Evolutionary conservation across 1,284 basidiomycete genomes (phyloP).

Genomic region (Ustilago shanxiensis): DNA sequence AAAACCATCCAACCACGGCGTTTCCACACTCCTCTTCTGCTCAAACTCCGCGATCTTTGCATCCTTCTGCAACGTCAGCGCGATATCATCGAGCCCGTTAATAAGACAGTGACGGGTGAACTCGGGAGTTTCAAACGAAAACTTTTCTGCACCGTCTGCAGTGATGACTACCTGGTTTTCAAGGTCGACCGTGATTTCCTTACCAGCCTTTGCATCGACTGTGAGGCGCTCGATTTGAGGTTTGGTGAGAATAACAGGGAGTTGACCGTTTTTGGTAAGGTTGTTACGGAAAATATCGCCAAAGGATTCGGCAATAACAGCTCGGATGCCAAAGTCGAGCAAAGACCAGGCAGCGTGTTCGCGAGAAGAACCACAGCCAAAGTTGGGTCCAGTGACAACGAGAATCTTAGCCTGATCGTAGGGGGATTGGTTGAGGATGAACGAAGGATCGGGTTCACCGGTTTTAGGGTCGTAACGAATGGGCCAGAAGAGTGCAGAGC

Average conservation of each 20-base stretch:
- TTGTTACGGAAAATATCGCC: slow-evolving; percentile 68
- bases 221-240: slow-evolving; percentile 58
- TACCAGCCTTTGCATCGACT: slow-evolving; percentile 61
- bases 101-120: slow-evolving; percentile 66
- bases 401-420: slow-evolving; percentile 63
- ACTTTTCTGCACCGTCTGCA: slow-evolving; percentile 55
- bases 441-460: slow-evolving; percentile 56
- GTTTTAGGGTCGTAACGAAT: slow-evolving; percentile 66
- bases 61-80: slow-evolving; percentile 64
- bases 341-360: slow-evolving; percentile 69
- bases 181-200: slow-evolving; percentile 63
- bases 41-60: slow-evolving; percentile 58
- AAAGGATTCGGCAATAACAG: slow-evolving; percentile 63
- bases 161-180: slow-evolving; percentile 60
- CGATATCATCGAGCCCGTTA: slow-evolving; percentile 67
- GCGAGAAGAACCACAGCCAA: slow-evolving; percentile 66
- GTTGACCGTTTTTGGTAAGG: slow-evolving; percentile 66
- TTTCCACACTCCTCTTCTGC: slow-evolving; percentile 41
- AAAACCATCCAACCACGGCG: slow-evolving; percentile 67
- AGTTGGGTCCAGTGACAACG: slow-evolving; percentile 65
- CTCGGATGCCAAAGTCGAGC: slow-evolving; percentile 67
- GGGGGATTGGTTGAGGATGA: slow-evolving; percentile 65
- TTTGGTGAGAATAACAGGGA: slow-evolving; percentile 55
- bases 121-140: slow-evolving; percentile 55
- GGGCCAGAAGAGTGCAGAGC: slow-evolving; percentile 65